Evolutionary conservation across 2,329 filamentous ascomycete genomes (phyloP), one percentile per base, ranked within the genome.

Genomic region (Macrophomina pseudophaseolina): DNA sequence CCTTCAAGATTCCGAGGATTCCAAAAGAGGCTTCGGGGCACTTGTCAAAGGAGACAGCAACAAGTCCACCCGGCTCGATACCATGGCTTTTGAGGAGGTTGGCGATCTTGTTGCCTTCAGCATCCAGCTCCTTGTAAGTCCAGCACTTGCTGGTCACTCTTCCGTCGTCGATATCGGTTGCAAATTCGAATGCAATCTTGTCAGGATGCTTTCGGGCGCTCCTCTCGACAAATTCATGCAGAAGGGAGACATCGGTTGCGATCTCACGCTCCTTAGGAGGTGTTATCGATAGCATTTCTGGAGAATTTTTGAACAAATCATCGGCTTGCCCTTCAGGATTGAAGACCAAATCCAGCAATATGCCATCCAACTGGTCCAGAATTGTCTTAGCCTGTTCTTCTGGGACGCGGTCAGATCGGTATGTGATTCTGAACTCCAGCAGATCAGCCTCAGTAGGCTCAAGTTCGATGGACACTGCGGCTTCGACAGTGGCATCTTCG

Each of bases 11-110:
- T 0, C 92, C 93, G 1, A 96, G 80, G 46, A 96, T 93, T 0
- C 90, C 86, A 72, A 95, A 92, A 44, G 92, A 94, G 0, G 92
- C 93, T 73, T 94, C 90, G 0, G 93, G 89, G 68, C 90, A 94
- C 74, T 97, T 97, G 66, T 93, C 88, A 72, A 96, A 96, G 73
- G 91, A 93, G 8, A 94, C 84, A 0, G 88, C 92, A 28, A 97
- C 82, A 4, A 94, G 87, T 32, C 80, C 81, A 0, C 91, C 90
- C 0, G 86, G 81, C 0, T 75, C 69, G 0, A 87, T 78, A 2
- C 82, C 84, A 23, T 82, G 76, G 0, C 76, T 71, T 1, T 81
- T 74, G 1, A 97, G 80, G 12, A 94, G 75, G 64, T 90, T 83
- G 0, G 92, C 91, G 16, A 96, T 84, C 69, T 84, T 85, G 72